Conservation (phyloP, 345 rosid genomes). For the Sonneratia caseolaris region DNA sequence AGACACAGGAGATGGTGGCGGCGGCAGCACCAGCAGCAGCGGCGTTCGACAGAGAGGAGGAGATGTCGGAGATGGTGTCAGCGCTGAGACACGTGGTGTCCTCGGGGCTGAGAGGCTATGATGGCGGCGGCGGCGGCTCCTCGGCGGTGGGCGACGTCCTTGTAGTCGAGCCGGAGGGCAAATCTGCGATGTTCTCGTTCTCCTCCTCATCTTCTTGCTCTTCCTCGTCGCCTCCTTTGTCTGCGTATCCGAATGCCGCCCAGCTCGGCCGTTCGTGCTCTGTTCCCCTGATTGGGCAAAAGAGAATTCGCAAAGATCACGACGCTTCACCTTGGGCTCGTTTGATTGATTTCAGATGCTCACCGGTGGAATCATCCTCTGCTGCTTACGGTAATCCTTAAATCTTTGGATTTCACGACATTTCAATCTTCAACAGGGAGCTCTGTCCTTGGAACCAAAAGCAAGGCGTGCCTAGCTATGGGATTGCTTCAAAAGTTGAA, state of each 20-base stretch:
- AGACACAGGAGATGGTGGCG: background rate
- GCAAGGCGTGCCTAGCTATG: background rate
- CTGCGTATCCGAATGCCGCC: background rate
- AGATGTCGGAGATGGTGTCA: slow-evolving; percentile 14
- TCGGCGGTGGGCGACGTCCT: background rate
- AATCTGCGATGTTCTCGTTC: background rate
- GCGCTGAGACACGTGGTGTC: slow-evolving; percentile 14
- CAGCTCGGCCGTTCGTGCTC: background rate
- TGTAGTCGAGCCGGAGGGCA: background rate
- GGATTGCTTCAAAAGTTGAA: background rate
- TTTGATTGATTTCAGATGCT: background rate
- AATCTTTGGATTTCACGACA: background rate
- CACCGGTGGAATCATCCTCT: background rate
- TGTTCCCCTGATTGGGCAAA: background rate
- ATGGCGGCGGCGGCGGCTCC: background rate
- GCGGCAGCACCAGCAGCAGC: background rate
- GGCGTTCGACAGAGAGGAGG: slow-evolving; percentile 1
- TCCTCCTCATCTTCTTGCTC: background rate
- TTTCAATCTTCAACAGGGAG: background rate
- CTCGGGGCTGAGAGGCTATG: background rate
- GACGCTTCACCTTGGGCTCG: background rate
- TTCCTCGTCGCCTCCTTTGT: background rate
- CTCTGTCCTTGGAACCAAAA: background rate
- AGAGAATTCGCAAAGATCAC: background rate
- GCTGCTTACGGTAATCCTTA: background rate